Percentiles rank a stretch among this genome's conserved stretches.
Evolutionary conservation across 345 rosid genomes (phyloP).

Genomic region (Rubroshorea leprosula): DNA sequence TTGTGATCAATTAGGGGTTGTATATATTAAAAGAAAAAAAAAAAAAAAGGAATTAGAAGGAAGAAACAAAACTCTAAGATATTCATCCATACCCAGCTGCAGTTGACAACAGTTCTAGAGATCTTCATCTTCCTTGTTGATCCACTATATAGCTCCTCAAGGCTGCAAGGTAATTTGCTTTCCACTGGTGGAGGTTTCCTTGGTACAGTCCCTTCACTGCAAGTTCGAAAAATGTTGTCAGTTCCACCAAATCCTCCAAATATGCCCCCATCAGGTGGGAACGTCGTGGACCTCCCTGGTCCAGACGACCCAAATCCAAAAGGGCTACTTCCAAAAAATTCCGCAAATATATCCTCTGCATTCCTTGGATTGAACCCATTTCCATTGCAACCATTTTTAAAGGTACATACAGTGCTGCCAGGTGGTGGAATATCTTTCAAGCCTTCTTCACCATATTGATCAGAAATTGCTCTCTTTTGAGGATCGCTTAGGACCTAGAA

Average conservation of each 20-base stretch:
- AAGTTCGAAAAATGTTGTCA: slow-evolving; percentile 58
- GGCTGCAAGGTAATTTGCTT: slow-evolving; percentile 86
- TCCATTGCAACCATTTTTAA: slow-evolving; percentile 57
- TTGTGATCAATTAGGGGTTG: too few species aligned
- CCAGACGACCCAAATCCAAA: slow-evolving; percentile 73
- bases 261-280: slow-evolving; percentile 68
- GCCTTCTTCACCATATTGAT: slow-evolving; percentile 93
- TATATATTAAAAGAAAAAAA: not conserved
- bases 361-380: slow-evolving; percentile 86
- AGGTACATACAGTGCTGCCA: slow-evolving; percentile 38
- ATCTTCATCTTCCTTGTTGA: slow-evolving; percentile 98
- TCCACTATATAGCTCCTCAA: slow-evolving; percentile 79
- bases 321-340: slow-evolving; percentile 90
- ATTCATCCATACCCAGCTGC: slow-evolving; percentile 48
- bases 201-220: slow-evolving; percentile 47
- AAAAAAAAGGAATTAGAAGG: too few species aligned
- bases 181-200: slow-evolving; percentile 90
- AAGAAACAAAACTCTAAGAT: too few species aligned
- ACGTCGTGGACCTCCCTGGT: slow-evolving; percentile 62
- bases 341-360: slow-evolving; percentile 94
- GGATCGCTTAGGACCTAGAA: slow-evolving; percentile 86
- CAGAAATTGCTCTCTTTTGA: slow-evolving; percentile 66
- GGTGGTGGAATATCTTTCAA: slow-evolving; percentile 74
- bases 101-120: slow-evolving; percentile 74
- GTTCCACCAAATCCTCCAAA: slow-evolving; percentile 50